Base-by-base conservation (phyloP, 257 asterid genomes). In the Apocynum venetum region DNA sequence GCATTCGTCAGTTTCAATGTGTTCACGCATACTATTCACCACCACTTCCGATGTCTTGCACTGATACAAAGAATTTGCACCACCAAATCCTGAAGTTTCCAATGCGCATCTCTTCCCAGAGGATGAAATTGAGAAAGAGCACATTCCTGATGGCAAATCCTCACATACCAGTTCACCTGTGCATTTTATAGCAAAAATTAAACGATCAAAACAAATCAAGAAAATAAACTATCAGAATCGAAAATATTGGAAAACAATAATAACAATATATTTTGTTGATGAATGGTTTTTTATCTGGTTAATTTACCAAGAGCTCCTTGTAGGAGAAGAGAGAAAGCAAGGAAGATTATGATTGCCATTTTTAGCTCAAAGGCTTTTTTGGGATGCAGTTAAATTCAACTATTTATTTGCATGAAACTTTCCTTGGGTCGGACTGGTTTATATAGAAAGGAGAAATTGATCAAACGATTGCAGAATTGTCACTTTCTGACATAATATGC, bases 71-170 rank as follows among this genome's bases (percentile, higher is more conserved):
- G 83, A 65, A 14, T 12, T 78, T 4, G 86, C 85, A 10, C 74
- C 77, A 0, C 79, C 86, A 7, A 76, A 80, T 81, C 49, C 77
- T 75, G 40, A 85, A 17, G 85, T 90, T 75, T 92, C 97, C 41
- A 90, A 82, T 81, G 87, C 83, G 76, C 97, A 90, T 72, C 97
- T 72, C 84, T 90, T 89, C 43, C 91, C 94, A 1, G 94, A 85
- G 8, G 97, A 78, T 9, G 96, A 83, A 3, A 92, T 80, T 2
- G 96, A 87, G 51, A 90, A 92, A 1, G 91, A 75, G 69, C 94
- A 92, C 15, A 80, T 76, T n/a, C 83, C 81, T 13, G 52, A 74
- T 0, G 93, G 88, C 89, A 92, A 83, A 0, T 85, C 80, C 83
- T 90, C 96, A 46, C 96, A 92, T n/a, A 85, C 67, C 13, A 92